phyloP scores from a whole-genome alignment of 768 basidiomycete species.

The Trametes cingulata region DNA sequence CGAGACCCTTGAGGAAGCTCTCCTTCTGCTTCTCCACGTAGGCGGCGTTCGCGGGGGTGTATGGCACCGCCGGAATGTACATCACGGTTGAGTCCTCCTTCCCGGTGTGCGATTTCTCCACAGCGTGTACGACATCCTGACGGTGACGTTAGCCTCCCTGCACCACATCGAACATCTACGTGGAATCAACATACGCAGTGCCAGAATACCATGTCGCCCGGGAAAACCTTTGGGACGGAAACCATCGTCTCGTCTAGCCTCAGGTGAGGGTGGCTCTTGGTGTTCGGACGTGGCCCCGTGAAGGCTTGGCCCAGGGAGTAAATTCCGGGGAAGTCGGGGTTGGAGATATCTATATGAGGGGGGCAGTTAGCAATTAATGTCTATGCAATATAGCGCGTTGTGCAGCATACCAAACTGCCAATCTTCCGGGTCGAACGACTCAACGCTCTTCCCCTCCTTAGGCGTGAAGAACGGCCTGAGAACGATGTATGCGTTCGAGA shows the following conservation, averaged over 20 bases:
- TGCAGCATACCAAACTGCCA: constrained; percentile 29
- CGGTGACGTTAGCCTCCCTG: not conserved
- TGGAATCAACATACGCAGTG: constrained; percentile 64
- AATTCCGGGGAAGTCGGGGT: constrained; percentile 36
- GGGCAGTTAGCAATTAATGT: no score
- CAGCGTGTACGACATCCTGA: constrained; percentile 48
- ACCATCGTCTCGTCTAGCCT: constrained; percentile 65
- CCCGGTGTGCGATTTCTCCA: constrained; percentile 54
- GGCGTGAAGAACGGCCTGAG: constrained; percentile 77
- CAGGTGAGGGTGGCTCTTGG: constrained; percentile 66
- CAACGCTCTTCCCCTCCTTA: constrained; percentile 35
- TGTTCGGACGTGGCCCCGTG: constrained; percentile 48
- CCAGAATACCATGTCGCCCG: constrained; percentile 82
- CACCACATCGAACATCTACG: no score
- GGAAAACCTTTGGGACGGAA: constrained; percentile 66
- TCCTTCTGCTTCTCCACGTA: constrained; percentile 67
- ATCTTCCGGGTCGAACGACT: constrained; percentile 27
- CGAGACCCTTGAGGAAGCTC: constrained; percentile 56
- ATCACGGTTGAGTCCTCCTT: constrained; percentile 62
- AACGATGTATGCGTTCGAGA: constrained; percentile 73
- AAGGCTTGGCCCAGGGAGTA: constrained; percentile 32
- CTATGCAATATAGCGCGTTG: no score
- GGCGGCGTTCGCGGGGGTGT: constrained; percentile 57
- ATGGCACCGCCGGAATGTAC: constrained; percentile 76
- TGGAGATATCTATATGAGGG: constrained; percentile 30